phyloP scores from a whole-genome alignment of 2,329 filamentous ascomycete genomes.

The Knoxdaviesia capensis region DNA sequence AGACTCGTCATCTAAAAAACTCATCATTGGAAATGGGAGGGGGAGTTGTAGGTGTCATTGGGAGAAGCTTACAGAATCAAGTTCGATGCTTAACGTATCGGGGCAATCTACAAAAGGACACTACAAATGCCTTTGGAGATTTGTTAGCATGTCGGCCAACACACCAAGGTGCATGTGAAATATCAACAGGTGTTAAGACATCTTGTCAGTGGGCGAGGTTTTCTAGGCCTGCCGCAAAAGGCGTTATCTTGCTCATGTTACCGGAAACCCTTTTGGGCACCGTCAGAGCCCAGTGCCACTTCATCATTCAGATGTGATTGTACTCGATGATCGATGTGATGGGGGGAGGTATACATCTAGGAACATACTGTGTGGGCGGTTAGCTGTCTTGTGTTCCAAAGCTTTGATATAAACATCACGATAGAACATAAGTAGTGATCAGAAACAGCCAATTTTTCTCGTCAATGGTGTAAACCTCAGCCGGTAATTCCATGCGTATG shows the following conservation, averaged over 20 bases:
- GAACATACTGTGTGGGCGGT: no score
- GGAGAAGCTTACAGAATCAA: slow-evolving; percentile 3
- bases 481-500: slow-evolving; percentile 90
- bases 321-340: slow-evolving; percentile 2
- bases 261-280: slow-evolving; percentile 16
- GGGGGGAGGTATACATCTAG: background rate
- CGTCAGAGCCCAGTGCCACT: slow-evolving; percentile 95
- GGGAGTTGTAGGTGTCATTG: background rate
- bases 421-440: slow-evolving; percentile 20
- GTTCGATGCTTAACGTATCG: background rate
- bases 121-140: background rate
- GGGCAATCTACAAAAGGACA: background rate
- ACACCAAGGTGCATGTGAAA: background rate
- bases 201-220: slow-evolving; percentile 90
- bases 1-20: slow-evolving; percentile 55
- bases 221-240: slow-evolving; percentile 98
- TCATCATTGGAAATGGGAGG: slow-evolving; percentile 15
- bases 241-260: slow-evolving; percentile 58
- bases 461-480: slow-evolving; percentile 48
- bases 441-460: slow-evolving; percentile 78
- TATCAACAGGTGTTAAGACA: background rate
- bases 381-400: no score
- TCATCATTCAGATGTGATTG: slow-evolving; percentile 40
- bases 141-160: background rate
- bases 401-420: no score